These are phyloP conservation scores for Fusarium cicatricum DNA, from an alignment of 2,329 filamentous ascomycete species.

Conservation along the genomic window DNA sequence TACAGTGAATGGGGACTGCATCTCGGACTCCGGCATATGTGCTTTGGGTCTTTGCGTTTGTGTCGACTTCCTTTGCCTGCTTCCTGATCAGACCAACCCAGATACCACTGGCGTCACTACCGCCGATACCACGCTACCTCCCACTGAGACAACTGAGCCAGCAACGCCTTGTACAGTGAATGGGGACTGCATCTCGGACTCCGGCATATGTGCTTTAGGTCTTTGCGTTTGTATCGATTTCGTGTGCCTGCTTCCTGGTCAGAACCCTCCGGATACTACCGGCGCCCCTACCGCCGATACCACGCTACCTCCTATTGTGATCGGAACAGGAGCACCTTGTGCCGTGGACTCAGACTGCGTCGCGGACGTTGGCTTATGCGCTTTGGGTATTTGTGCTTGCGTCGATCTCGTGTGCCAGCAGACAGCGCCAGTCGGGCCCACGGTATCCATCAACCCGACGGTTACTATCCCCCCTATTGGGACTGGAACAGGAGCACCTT, in stretches of 20 bases:
- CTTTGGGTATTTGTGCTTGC: not conserved
- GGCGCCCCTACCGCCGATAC: not conserved
- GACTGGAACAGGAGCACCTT: not conserved
- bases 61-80: not conserved
- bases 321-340: not conserved
- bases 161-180: conserved; percentile 1
- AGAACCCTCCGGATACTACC: not conserved
- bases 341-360: not conserved
- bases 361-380: not conserved
- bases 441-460: not conserved
- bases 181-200: conserved; percentile 8
- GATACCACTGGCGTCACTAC: not conserved
- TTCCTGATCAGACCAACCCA: not conserved
- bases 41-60: conserved; percentile 10
- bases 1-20: conserved; percentile 2
- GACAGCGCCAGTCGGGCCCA: not conserved
- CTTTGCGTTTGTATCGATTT: conserved; percentile 8
- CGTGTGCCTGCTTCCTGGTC: not conserved
- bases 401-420: not conserved
- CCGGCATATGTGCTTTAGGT: not conserved
- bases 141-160: not conserved
- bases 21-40: not conserved
- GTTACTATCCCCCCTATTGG: not conserved
- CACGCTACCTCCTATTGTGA: not conserved
- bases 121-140: not conserved